These are phyloP conservation scores for Cenococcum geophilum DNA, from an alignment of 495 filamentous ascomycete genomes.

Conservation along the genomic window DNA sequence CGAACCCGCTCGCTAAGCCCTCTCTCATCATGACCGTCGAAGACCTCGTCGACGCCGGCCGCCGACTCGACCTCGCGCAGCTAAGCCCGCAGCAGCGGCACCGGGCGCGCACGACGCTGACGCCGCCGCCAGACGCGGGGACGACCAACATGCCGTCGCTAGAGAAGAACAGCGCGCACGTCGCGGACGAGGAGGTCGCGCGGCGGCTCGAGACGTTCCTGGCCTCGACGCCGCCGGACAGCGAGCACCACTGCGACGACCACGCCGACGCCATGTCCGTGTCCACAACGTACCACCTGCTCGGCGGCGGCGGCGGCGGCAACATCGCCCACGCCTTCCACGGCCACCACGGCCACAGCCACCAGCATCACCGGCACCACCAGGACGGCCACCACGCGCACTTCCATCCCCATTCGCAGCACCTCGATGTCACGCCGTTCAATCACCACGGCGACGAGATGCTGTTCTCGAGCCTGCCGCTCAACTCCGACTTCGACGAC, in stretches of 20 bases:
- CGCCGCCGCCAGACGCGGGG: slow-evolving; percentile 38
- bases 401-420: background rate
- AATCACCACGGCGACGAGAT: slow-evolving; percentile 27
- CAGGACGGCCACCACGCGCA: no score
- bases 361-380: slow-evolving; percentile 1
- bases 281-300: background rate
- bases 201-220: slow-evolving; percentile 38
- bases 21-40: slow-evolving; percentile 32
- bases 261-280: slow-evolving; percentile 5
- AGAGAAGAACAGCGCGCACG: slow-evolving; percentile 16
- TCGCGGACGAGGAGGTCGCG: slow-evolving; percentile 38
- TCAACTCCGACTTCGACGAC: slow-evolving; percentile 35
- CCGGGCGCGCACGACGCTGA: slow-evolving; percentile 30
- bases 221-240: slow-evolving; percentile 38
- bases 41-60: slow-evolving; percentile 38
- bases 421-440: slow-evolving; percentile 4
- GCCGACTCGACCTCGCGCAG: slow-evolving; percentile 27
- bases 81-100: slow-evolving; percentile 6
- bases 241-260: slow-evolving; percentile 25
- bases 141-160: slow-evolving; percentile 21
- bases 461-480: slow-evolving; percentile 21
- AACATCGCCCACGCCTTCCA: no score
- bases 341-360: no score
- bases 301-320: background rate
- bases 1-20: slow-evolving; percentile 12